A percentile compares a stretch with the other conserved stretches of the same genome.
These are phyloP conservation scores for Xerocomus minutiporus DNA, from an alignment of 1,284 basidiomycete genomes.

Conservation along the genomic window DNA sequence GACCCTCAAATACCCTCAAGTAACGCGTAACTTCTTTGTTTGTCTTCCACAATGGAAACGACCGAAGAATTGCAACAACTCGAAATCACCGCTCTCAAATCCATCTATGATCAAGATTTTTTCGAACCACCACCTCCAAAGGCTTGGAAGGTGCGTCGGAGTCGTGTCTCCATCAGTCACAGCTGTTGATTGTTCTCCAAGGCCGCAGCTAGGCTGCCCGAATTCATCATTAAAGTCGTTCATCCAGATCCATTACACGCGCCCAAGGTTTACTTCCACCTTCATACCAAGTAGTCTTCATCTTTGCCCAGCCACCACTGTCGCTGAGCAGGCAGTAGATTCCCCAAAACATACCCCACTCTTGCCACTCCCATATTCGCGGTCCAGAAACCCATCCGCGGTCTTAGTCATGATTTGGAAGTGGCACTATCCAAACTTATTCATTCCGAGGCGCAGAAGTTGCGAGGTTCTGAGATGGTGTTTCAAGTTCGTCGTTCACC, in stretches of 20 bases:
- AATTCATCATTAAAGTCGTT: constrained; percentile 67
- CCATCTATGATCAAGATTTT: constrained; percentile 74
- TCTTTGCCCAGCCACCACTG: constrained; percentile 5
- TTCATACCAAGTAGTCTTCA: constrained; percentile 59
- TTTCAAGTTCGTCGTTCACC: constrained; percentile 50
- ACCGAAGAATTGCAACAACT: constrained; percentile 66
- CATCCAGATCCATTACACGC: constrained; percentile 56
- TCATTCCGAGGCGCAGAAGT: constrained; percentile 55
- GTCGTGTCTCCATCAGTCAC: constrained; percentile 8
- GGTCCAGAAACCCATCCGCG: constrained; percentile 59
- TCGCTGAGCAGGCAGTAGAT: constrained; percentile 37
- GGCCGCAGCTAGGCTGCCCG: constrained; percentile 63
- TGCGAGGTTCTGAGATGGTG: constrained; percentile 66
- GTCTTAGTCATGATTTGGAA: constrained; percentile 51
- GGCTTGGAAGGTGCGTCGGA: constrained; percentile 67
- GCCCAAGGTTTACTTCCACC: constrained; percentile 54
- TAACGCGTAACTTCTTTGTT: constrained; percentile 16
- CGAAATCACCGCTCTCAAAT: constrained; percentile 72
- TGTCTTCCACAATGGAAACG: constrained; percentile 52
- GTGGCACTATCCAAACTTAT: constrained; percentile 52
- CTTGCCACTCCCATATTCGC: constrained; percentile 63
- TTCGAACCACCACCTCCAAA: constrained; percentile 67
- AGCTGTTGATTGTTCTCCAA: constrained; percentile 28
- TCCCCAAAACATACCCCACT: constrained; percentile 73
- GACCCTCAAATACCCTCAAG: constrained; percentile 55